A percentile compares a stretch with the other conserved stretches of the same genome.
phyloP scores from a whole-genome alignment of 1,139 yeast species.

The Kurtzmaniella quercitrusa region DNA sequence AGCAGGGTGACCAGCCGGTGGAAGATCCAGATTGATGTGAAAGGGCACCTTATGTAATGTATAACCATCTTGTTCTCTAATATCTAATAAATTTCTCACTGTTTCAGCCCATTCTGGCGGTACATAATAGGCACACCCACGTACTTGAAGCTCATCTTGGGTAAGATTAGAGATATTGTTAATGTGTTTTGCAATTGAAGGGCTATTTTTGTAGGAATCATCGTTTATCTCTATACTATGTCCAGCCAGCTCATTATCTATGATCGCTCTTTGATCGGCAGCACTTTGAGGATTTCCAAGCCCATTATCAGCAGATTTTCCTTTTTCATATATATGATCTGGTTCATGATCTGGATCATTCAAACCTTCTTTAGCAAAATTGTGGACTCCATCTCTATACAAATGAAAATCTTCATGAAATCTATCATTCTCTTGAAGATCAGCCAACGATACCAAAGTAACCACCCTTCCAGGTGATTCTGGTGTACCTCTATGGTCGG shows the following conservation, averaged over 20 bases:
- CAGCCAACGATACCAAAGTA: slow-evolving; percentile 61
- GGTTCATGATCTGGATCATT: slow-evolving; percentile 9
- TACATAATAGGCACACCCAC: slow-evolving; percentile 87
- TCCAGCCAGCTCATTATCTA: too few species aligned
- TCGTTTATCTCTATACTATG: too few species aligned
- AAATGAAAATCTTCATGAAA: slow-evolving; percentile 44
- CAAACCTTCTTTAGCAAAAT: too few species aligned
- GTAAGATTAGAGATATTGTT: slow-evolving; percentile 14
- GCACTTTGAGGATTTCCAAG: too few species aligned
- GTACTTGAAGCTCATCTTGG: slow-evolving; percentile 50
- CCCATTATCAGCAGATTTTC: not conserved
- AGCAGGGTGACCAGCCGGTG: slow-evolving; percentile 6
- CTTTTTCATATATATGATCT: slow-evolving; percentile 2
- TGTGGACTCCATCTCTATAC: slow-evolving; percentile 20
- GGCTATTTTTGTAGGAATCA: too few species aligned
- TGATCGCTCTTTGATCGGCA: too few species aligned
- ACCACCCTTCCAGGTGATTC: slow-evolving; percentile 84
- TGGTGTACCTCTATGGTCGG: slow-evolving; percentile 89
- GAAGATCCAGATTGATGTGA: slow-evolving; percentile 34
- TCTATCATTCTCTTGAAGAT: slow-evolving; percentile 38
- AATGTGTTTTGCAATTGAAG: too few species aligned
- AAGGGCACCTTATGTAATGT: slow-evolving; percentile 68
- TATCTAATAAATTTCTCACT: slow-evolving; percentile 67
- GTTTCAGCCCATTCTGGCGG: slow-evolving; percentile 56
- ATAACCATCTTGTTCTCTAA: slow-evolving; percentile 88